Base-by-base conservation (phyloP, 192 early-diverging fungal genomes). In the Umbelopsis sp. region DNA sequence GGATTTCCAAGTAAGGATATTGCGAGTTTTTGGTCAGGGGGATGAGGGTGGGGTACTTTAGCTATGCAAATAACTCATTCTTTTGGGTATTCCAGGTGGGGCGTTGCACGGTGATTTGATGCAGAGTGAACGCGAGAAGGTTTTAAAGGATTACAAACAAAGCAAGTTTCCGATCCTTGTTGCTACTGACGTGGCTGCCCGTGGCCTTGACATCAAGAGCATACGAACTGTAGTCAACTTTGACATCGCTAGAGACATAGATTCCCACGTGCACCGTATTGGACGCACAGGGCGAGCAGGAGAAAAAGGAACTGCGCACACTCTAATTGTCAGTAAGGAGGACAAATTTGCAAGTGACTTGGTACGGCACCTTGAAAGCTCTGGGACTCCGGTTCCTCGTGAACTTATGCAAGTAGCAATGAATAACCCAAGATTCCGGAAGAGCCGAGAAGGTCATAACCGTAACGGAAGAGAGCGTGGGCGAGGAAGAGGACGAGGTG, bases 241-340 rank as follows among this genome's bases (percentile, higher is more conserved):
- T 75, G 93, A 94, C 72, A 77, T 89, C 26, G 91, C 94, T 10
- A 79, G 87, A 25, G 94, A 95, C 72, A 94, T 94, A 65, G 93
- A 95, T 76, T 85, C 89, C 0, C 93, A 95, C 83, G 86, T 91
- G 4, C 94, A 95, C 74, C 91, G 90, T 44, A 82, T 91, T 24
- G 90, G 90, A 29, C 81, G 90, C 59, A 91, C 90, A 10, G 90
- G 90, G 45, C 79, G 90, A 67, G 90, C 90, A 47, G 90, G 90
- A 34, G 88, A 86, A 50, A 89, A 90, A 52, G 90, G 90, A 14
- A 87, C 80, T 1, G 90, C 90, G 10, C 85, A 83, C 53, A 91
- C 87, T 0, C 50, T 91, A 21, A 77, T 91, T 52, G 89, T 85
- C 0, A 70, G 78, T 41, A 91, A 89, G 66, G 89, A 91, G 45